Evolutionary conservation across 805 yeast species (phyloP).

Genomic region (Candida orba): DNA sequence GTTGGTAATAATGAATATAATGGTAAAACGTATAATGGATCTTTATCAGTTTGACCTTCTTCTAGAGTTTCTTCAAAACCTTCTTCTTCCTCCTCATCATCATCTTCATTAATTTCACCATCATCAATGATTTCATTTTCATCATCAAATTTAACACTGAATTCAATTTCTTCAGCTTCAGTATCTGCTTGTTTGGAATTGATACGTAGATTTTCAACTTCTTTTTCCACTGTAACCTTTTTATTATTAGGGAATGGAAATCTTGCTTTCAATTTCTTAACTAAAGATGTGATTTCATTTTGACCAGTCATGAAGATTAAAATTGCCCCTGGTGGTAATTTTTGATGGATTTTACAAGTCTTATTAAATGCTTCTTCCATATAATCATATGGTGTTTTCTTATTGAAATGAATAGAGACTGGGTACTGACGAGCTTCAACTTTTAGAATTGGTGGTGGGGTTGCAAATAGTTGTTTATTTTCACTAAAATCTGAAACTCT

Average conservation of each 20-base stretch:
- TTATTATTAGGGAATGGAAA: constrained; percentile 47
- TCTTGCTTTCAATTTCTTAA: constrained; percentile 57
- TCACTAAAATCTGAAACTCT: constrained; percentile 91
- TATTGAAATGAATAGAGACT: constrained; percentile 84
- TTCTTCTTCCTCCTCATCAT: constrained; percentile 43
- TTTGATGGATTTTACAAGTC: constrained; percentile 77
- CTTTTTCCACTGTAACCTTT: constrained; percentile 20
- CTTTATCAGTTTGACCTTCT: constrained; percentile 61
- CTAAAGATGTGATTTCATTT: constrained; percentile 76
- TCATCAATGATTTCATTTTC: constrained; percentile 28
- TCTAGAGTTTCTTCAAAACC: constrained; percentile 65
- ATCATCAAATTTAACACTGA: constrained; percentile 40
- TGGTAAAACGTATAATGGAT: constrained; percentile 87
- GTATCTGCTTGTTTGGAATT: constrained; percentile 54
- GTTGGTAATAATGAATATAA: constrained; percentile 92
- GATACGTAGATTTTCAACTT: constrained; percentile 40
- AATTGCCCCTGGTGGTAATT: constrained; percentile 90
- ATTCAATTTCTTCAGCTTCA: constrained; percentile 87
- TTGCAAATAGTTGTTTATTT: constrained; percentile 56
- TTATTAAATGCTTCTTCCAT: constrained; percentile 81
- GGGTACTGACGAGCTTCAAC: constrained; percentile 94
- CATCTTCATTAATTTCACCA: constrained; percentile 30
- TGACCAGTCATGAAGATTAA: constrained; percentile 91
- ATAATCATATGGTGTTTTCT: constrained; percentile 70
- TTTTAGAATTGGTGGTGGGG: constrained; percentile 79